Percentiles rank a stretch among this genome's conserved stretches.
These are phyloP conservation scores for Agaricus bisporus DNA, from an alignment of 768 basidiomycete genomes.

Conservation along the genomic window DNA sequence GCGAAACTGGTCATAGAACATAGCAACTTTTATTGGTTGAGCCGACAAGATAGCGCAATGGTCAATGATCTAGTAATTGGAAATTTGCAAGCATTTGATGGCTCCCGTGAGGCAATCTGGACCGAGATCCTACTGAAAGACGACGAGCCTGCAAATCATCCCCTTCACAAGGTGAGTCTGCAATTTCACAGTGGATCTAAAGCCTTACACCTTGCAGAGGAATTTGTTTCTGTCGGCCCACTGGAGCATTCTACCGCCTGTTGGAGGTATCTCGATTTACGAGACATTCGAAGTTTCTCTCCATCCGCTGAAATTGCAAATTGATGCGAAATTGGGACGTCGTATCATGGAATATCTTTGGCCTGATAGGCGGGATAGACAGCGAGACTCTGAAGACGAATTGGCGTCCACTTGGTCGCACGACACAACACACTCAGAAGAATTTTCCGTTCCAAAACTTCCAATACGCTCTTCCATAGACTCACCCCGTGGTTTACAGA, in stretches of 20 bases:
- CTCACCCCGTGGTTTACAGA: constrained; percentile 34
- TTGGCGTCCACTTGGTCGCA: constrained; percentile 16
- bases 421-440: constrained; percentile 11
- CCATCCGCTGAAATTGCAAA: constrained; percentile 81
- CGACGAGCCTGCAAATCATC: constrained; percentile 63
- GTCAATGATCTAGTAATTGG: constrained; percentile 70
- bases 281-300: constrained; percentile 75
- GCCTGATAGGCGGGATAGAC: constrained; percentile 51
- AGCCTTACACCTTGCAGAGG: constrained; percentile 32
- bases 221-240: constrained; percentile 70
- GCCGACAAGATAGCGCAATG: constrained; percentile 82
- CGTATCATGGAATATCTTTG: constrained; percentile 88
- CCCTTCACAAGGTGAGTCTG: constrained; percentile 57
- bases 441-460: constrained; percentile 17
- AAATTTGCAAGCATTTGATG: constrained; percentile 83
- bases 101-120: constrained; percentile 75
- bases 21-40: constrained; percentile 78
- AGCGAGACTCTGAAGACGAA: constrained; percentile 13
- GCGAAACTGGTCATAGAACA: constrained; percentile 81
- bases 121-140: constrained; percentile 83
- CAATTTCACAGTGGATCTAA: neutral
- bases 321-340: constrained; percentile 78
- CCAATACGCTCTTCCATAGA: constrained; percentile 43
- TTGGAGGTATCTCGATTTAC: constrained; percentile 90
- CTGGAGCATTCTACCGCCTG: constrained; percentile 84